Evolutionary conservation across 306 rosid species (phyloP), one percentile per base, ranked within the genome.

Genomic region (Fragaria iinumae): DNA sequence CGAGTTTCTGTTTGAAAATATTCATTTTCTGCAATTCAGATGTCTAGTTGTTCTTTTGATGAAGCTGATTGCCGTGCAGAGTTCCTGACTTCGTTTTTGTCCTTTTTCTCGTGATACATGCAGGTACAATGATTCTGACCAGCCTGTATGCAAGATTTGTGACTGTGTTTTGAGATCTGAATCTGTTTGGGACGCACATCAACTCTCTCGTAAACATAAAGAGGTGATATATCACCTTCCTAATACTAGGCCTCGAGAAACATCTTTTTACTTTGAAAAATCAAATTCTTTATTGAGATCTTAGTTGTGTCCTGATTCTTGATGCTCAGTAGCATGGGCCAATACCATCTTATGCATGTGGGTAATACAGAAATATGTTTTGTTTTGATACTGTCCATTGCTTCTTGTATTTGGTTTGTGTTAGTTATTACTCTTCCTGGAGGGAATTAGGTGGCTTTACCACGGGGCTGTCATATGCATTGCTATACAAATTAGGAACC

Each of bases 141-240:
- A 92, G 84, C 97, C 96, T 4, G 90, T 90, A 39, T 95, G 99
- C 70, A 87, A 91, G 82, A 92, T 92, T 64, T 95, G 98, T 52
- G 90, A 91, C 38, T 59, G 85, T n/a, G 87, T 85, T 75, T 63
- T 95, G 85, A 88, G 89, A 87, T 90, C 95, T 9, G 99, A 95
- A 73, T 80, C 87, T 3, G 65, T 72, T 39, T 88, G 97, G 98
- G 97, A 91, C 68, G 91, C 90, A 18, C 99, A 95, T 79, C 96
- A 89, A 83, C 86, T 82, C 72, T 95, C 97, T 70, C 97, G 93
- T 71, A 90, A 88, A 85, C 99, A 95, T 85, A 90, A 77, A 8
- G 93, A 95, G 99, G 99, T 90, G 85, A 81, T 65, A 27, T 62
- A 25, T 7, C 75, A 17, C 71, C 43, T 45, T 75, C 50, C 52